Base-by-base conservation (phyloP, 1,284 basidiomycete species). In the Naganishia sp. region DNA sequence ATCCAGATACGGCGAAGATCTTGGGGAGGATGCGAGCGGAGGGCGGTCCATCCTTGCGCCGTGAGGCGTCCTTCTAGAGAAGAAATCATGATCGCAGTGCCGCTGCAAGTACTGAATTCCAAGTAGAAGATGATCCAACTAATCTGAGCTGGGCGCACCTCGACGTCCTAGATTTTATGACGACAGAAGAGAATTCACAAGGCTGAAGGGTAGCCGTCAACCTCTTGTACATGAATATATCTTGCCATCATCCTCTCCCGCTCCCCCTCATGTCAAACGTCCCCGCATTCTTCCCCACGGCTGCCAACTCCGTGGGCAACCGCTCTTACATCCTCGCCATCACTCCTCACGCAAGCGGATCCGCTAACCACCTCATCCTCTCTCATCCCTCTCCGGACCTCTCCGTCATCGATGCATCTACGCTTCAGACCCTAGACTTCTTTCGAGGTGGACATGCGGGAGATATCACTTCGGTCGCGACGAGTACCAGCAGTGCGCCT, bases 321-420 rank as follows among this genome's bases (percentile, higher is more conserved):
- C 60, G 63, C 49, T 73, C 75, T 13, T 79, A 79, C 69, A 78
- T 80, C 63, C 72, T 77, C 47, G 72, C 71, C 41, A 77, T 80
- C 66, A 75, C 71, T 47, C 78, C 77, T 10, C 70, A 70, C 31
- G 63, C 69, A 13, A 74, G 76, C 1, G 67, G 73, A 17, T 65
- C 71, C 7, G 71, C 72, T 3, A 71, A 73, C 45, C 77, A 77
- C 63, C 73, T 80, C 45, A 69, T 78, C 51, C 76, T 80, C 43
- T 73, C 74, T 15, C 77, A 80, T 57, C 76, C 77, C 1, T 72
- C 74, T 2, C 50, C 75, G 3, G 69, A 73, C 10, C 65, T 79
- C 17, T 75, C 76, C 10, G 65, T 80, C 46, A 73, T 73, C 53
- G 79, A 80, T 68, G 72, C 71, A 42, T 75, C 78, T 69, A 75